A percentile compares a stretch with the other conserved stretches of the same genome.
Conservation (phyloP, 1,284 basidiomycete genomes). For the Ganoderma meredithae region DNA sequence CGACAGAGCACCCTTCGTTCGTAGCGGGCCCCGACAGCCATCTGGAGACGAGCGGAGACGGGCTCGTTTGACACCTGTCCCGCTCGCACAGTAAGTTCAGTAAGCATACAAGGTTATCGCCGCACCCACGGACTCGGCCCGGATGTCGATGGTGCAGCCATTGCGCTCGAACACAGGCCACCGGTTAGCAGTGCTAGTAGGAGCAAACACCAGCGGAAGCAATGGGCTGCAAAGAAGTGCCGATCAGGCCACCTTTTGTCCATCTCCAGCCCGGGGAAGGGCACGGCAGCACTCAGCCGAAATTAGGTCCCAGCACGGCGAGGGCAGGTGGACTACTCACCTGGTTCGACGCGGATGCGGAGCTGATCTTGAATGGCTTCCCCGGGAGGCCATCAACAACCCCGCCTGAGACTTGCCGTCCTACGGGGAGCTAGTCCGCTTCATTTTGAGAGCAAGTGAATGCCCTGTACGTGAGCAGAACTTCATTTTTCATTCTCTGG, state of each 20-base stretch:
- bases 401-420: background rate
- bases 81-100: slow-evolving; percentile 1
- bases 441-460: background rate
- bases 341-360: background rate
- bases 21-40: background rate
- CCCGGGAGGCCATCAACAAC: background rate
- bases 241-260: background rate
- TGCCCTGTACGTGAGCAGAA: background rate
- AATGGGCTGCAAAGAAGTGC: background rate
- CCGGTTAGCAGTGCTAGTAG: too few relatives aligned
- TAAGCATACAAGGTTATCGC: background rate
- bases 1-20: background rate
- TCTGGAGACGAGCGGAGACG: background rate
- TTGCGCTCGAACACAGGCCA: background rate
- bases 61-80: background rate
- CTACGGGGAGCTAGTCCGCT: background rate
- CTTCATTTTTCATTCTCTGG: background rate
- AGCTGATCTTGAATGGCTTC: background rate
- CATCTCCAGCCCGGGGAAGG: background rate
- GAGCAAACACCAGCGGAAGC: background rate
- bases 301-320: slow-evolving; percentile 1
- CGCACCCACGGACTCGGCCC: background rate
- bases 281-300: background rate
- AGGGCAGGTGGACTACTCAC: slow-evolving; percentile 6
- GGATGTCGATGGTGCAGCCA: background rate